Evolutionary conservation across 2,329 filamentous ascomycete species (phyloP).

Genomic region (Arthrobotrys megalospora): DNA sequence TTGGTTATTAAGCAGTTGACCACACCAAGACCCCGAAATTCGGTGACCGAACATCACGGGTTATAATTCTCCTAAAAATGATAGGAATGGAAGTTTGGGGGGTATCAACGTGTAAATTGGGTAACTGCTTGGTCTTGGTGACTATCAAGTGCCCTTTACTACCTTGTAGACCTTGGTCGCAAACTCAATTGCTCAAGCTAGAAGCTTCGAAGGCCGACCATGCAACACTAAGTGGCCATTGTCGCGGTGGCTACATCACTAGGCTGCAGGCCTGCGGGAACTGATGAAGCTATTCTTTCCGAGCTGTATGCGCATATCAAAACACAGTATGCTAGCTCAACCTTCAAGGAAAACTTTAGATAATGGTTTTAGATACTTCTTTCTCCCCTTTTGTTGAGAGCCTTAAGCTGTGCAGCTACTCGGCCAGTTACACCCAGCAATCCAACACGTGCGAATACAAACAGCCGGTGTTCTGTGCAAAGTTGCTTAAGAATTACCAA

Average conservation of each 20-base stretch:
- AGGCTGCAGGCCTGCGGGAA: background rate
- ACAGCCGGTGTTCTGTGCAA: background rate
- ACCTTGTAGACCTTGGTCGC: background rate
- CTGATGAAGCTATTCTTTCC: slow-evolving; percentile 10
- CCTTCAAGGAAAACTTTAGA: no score
- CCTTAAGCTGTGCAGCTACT: no score
- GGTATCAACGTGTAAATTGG: background rate
- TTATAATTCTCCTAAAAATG: slow-evolving; percentile 30
- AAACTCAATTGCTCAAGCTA: no score
- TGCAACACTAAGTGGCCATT: background rate
- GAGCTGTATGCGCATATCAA: background rate
- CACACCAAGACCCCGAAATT: slow-evolving; percentile 31
- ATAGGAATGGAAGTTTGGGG: background rate
- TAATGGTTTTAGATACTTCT: no score
- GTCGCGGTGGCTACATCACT: background rate
- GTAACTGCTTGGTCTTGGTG: background rate
- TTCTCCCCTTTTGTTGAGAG: no score
- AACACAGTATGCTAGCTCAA: background rate
- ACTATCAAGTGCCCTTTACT: background rate
- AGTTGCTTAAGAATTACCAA: slow-evolving; percentile 16
- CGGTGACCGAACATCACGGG: background rate
- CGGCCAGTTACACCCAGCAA: no score
- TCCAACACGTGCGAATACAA: background rate
- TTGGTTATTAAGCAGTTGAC: background rate
- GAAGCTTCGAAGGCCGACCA: no score